Base-by-base conservation (phyloP, 345 rosid genomes). In the Rhodomyrtus tomentosa region DNA sequence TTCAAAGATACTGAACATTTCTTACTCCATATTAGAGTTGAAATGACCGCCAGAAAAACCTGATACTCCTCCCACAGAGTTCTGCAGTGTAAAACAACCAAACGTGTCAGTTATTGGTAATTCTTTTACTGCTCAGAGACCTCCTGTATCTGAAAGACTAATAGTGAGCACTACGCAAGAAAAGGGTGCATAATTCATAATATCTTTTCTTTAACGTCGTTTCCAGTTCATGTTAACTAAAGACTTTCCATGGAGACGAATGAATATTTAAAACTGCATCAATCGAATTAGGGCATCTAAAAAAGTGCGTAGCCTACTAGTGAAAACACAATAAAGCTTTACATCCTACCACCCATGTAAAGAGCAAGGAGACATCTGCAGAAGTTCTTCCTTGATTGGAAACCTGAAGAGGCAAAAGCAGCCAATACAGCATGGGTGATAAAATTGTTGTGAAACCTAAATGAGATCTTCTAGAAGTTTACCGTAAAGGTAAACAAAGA, bases 61-160 rank as follows among this genome's bases (percentile, higher is more conserved):
- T 55, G 99, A 95, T 81, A 62, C 88, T 83, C 98, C 99, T 84
- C 99, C 98, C 58, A 95, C 94, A 68, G 98, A 97, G 90, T 97
- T 97, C 99, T 97, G 88, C 55, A 89, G 27, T 4, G 76, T 21
- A 48, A 51, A 82, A 85, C 50, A 73, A n/a, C 87, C 49, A 87
- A 18, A 84, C 81, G 52, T 3, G 73, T 62, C 20, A 62, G 42
- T 32, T 62, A 62, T 62, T 7, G 76, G 76, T 32, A 62, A 62
- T 62, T 32, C 40, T 62, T 62, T 24, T 16, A 62, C 42, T 15
- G 32, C 76, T 32, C 42, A 62, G 74, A 32, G 21, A 29, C 42
- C 25, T 62, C 74, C 42, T 32, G 42, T 62, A 62, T 32, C 74
- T 62, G 74, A 62, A 62, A 32, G 74, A 18, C 22, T 20, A 62